Evolutionary conservation across 2,329 filamentous ascomycete genomes (phyloP).

Genomic region (Pestalotiopsis fici): DNA sequence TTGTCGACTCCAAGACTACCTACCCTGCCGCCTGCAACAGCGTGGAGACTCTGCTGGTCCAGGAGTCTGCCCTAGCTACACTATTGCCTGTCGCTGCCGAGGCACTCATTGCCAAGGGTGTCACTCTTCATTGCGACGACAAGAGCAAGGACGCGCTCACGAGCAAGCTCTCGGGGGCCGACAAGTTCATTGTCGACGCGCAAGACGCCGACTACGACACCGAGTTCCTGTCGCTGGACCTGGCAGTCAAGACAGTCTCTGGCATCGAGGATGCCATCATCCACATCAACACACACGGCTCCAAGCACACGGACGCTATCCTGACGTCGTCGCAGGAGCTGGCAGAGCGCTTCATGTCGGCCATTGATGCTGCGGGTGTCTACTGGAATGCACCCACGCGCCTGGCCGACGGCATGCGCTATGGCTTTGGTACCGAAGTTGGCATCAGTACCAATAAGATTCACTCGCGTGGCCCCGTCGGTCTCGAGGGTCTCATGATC

Average conservation of each 20-base stretch:
- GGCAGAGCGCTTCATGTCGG: conserved; percentile 81
- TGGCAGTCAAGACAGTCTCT: conserved; percentile 81
- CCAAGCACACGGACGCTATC: conserved; percentile 92
- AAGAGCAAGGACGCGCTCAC: conserved; percentile 65
- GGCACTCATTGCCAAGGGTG: conserved; percentile 74
- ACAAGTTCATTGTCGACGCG: conserved; percentile 61
- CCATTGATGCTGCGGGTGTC: conserved; percentile 85
- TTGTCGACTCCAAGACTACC: conserved; percentile 90
- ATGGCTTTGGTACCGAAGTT: conserved; percentile 96
- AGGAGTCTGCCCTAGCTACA: conserved; percentile 67
- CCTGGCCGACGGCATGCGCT: conserved; percentile 95
- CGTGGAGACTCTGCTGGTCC: conserved; percentile 87
- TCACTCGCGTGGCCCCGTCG: conserved; percentile 89
- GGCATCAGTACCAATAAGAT: conserved; percentile 99
- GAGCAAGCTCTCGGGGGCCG: conserved; percentile 39
- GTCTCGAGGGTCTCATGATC: conserved; percentile 91
- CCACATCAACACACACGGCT: conserved; percentile 92
- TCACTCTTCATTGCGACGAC: conserved; percentile 79
- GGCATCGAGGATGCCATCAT: conserved; percentile 70
- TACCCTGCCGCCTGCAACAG: conserved; percentile 97
- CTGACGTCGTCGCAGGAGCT: conserved; percentile 68
- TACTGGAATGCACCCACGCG: conserved; percentile 97
- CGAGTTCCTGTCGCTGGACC: conserved; percentile 82
- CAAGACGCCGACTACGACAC: conserved; percentile 76
- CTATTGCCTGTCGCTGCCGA: conserved; percentile 72